Conservation (phyloP, 805 yeast genomes). For the Pichia nanzhaoensis region DNA sequence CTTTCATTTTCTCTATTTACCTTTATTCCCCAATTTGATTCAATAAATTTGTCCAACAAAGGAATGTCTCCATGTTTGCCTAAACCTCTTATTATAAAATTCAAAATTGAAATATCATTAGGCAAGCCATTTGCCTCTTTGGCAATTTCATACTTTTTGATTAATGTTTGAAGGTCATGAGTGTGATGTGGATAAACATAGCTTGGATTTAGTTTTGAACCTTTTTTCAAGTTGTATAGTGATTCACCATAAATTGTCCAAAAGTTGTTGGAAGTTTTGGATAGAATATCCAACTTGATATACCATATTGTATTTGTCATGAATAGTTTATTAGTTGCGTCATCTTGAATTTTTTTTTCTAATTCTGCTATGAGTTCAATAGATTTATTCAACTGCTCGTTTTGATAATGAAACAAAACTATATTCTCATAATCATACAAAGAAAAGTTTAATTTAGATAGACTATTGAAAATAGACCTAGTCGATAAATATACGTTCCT, state of each 20-base stretch:
- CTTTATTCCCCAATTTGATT: slow-evolving; percentile 25
- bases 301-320: slow-evolving; percentile 24
- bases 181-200: slow-evolving; percentile 7
- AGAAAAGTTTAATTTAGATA: background rate
- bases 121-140: background rate
- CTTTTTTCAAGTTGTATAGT: slow-evolving; percentile 1
- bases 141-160: slow-evolving; percentile 6
- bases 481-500: slow-evolving; percentile 5
- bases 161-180: slow-evolving; percentile 7
- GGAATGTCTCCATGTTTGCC: slow-evolving; percentile 25
- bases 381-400: slow-evolving; percentile 17
- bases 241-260: slow-evolving; percentile 22
- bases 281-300: slow-evolving; percentile 20
- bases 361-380: slow-evolving; percentile 16
- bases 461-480: slow-evolving; percentile 2
- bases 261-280: slow-evolving; percentile 19
- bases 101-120: background rate
- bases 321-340: slow-evolving; percentile 4
- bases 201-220: background rate
- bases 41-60: slow-evolving; percentile 21
- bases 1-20: slow-evolving; percentile 1
- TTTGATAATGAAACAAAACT: slow-evolving; percentile 17
- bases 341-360: slow-evolving; percentile 13
- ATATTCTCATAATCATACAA: slow-evolving; percentile 24
- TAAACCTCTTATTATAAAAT: slow-evolving; percentile 10